Evolutionary conservation across 768 basidiomycete genomes (phyloP).

Genomic region (Filobasidium wieringae): DNA sequence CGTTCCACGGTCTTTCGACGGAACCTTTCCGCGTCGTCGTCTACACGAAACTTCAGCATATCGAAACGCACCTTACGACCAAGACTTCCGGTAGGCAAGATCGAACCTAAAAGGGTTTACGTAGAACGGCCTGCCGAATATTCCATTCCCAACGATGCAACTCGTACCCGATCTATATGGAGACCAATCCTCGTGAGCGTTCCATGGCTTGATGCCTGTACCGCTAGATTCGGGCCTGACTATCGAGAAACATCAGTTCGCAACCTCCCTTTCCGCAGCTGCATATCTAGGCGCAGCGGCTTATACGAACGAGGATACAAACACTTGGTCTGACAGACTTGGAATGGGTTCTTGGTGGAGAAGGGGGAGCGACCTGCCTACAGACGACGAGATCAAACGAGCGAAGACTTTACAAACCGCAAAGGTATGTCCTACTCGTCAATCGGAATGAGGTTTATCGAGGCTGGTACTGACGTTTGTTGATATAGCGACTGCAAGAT

Average conservation of each 20-base stretch:
- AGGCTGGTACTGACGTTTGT: background rate
- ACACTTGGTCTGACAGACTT: slow-evolving; percentile 28
- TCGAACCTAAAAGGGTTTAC: slow-evolving; percentile 30
- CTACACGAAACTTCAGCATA: background rate
- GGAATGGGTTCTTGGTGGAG: slow-evolving; percentile 31
- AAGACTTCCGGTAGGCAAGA: slow-evolving; percentile 19
- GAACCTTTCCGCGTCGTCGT: no score
- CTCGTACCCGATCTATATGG: slow-evolving; percentile 28
- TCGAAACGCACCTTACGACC: background rate
- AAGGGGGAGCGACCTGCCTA: slow-evolving; percentile 21
- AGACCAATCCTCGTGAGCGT: slow-evolving; percentile 23
- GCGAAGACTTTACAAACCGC: slow-evolving; percentile 32
- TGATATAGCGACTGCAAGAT: slow-evolving; percentile 24
- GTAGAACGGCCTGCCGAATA: slow-evolving; percentile 16
- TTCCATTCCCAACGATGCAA: slow-evolving; percentile 3
- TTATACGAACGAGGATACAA: slow-evolving; percentile 35
- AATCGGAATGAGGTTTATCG: no score
- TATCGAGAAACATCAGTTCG: slow-evolving; percentile 27
- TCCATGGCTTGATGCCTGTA: background rate
- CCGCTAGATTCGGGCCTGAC: background rate
- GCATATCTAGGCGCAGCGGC: slow-evolving; percentile 26
- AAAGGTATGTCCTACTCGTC: slow-evolving; percentile 21
- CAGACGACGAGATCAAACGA: slow-evolving; percentile 31
- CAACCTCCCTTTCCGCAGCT: slow-evolving; percentile 25
- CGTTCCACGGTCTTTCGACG: no score